phyloP scores from a whole-genome alignment of 495 filamentous ascomycete species.

The Talaromyces stipitatus region DNA sequence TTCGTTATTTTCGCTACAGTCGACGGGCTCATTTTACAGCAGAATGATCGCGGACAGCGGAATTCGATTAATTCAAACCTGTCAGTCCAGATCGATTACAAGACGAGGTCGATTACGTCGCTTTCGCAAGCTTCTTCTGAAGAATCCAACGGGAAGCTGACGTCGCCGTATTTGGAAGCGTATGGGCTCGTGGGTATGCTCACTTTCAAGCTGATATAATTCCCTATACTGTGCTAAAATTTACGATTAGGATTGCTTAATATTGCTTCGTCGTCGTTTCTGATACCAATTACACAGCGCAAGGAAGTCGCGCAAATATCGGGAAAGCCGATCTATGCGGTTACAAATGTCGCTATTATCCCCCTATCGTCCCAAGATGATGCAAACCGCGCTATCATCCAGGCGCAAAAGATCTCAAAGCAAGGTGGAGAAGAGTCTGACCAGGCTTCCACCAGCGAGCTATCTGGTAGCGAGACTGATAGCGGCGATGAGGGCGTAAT shows the following conservation, averaged over 20 bases:
- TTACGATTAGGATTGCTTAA: constrained; percentile 55
- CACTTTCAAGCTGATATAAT: neutral
- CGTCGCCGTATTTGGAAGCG: constrained; percentile 51
- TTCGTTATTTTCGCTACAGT: constrained; percentile 72
- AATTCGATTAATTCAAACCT: constrained; percentile 29
- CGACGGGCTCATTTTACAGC: constrained; percentile 81
- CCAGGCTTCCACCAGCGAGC: constrained; percentile 9
- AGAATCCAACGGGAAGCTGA: constrained; percentile 27
- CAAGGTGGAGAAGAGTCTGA: constrained; percentile 17
- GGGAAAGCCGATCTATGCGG: constrained; percentile 72
- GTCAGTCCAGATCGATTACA: constrained; percentile 66
- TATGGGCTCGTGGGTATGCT: constrained; percentile 78
- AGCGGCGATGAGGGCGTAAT: constrained; percentile 24
- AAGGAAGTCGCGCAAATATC: constrained; percentile 83
- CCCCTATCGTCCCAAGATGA: constrained; percentile 70
- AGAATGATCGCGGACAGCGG: constrained; percentile 45
- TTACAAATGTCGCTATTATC: constrained; percentile 81
- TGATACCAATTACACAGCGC: constrained; percentile 75
- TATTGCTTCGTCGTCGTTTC: constrained; percentile 66
- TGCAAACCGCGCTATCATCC: constrained; percentile 59
- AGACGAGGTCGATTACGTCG: constrained; percentile 49
- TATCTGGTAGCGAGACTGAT: constrained; percentile 29
- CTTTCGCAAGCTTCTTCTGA: constrained; percentile 28
- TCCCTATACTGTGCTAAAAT: neutral
- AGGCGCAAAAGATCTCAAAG: constrained; percentile 45